These are phyloP conservation scores for Monosporozyma unispora DNA, from an alignment of 805 yeast genomes.

Conservation along the genomic window DNA sequence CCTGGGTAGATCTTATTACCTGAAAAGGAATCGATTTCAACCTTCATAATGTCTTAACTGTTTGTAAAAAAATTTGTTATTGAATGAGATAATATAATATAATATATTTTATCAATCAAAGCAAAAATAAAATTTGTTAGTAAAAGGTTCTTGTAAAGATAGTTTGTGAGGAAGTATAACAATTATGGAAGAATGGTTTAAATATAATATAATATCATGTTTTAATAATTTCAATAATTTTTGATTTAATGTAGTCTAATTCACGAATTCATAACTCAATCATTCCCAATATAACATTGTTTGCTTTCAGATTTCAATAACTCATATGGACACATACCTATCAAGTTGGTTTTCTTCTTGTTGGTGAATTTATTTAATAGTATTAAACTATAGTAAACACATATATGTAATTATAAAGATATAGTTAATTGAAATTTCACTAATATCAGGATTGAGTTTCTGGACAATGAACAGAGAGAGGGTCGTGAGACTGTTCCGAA, in stretches of 20 bases:
- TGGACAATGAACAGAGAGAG: not conserved
- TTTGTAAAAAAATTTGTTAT: not conserved
- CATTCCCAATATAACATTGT: too few species aligned
- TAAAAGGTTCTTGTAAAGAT: not conserved
- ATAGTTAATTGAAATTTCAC: too few species aligned
- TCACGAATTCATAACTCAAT: too few species aligned
- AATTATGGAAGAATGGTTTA: too few species aligned
- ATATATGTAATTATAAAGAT: constrained; percentile 1
- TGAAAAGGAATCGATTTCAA: constrained; percentile 98
- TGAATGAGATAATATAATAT: not conserved
- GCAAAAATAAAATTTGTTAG: not conserved
- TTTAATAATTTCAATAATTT: too few species aligned
- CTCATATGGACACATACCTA: constrained; percentile 18
- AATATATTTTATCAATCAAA: not conserved
- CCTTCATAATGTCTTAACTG: constrained; percentile 58
- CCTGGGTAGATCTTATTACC: constrained; percentile 99
- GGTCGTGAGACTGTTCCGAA: too few species aligned
- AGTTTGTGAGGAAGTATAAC: too few species aligned
- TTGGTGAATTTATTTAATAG: constrained; percentile 2
- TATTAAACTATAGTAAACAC: not conserved
- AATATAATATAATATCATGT: too few species aligned
- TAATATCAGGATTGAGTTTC: too few species aligned
- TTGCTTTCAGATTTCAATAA: not conserved
- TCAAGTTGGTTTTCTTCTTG: constrained; percentile 17
- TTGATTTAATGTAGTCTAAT: too few species aligned